phyloP scores from a whole-genome alignment of 805 yeast genomes.

The Yamadazyma akitaensis region DNA sequence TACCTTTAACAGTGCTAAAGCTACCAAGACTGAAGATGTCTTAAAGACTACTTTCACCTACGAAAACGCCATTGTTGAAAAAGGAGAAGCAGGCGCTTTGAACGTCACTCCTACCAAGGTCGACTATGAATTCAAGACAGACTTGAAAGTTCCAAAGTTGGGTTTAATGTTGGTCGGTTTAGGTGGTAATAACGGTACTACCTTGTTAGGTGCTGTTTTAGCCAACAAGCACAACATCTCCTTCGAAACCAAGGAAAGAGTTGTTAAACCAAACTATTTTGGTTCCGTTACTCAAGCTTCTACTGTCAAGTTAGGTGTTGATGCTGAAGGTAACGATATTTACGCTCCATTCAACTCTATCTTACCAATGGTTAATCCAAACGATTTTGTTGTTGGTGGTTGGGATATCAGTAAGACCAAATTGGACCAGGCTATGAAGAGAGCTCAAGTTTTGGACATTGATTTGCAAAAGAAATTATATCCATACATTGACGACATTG shows the following conservation, averaged over 20 bases:
- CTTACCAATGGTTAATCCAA: conserved; percentile 86
- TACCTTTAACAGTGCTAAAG: conserved; percentile 54
- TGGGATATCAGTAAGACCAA: conserved; percentile 86
- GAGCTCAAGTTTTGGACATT: conserved; percentile 83
- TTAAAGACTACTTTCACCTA: conserved; percentile 63
- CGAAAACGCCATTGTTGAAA: conserved; percentile 71
- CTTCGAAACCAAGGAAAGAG: conserved; percentile 82
- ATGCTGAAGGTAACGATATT: conserved; percentile 73
- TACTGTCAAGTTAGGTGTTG: conserved; percentile 86
- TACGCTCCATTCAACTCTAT: conserved; percentile 89
- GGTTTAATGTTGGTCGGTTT: conserved; percentile 91
- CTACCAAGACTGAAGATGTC: conserved; percentile 47
- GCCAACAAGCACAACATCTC: conserved; percentile 79
- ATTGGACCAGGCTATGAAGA: conserved; percentile 73
- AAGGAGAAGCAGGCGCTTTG: conserved; percentile 48
- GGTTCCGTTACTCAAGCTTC: conserved; percentile 95
- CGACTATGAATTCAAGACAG: conserved; percentile 84
- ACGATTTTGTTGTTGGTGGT: conserved; percentile 85
- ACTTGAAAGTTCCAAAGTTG: conserved; percentile 74
- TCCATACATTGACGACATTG: conserved; percentile 55
- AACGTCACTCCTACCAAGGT: conserved; percentile 66
- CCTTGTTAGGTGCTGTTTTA: conserved; percentile 77
- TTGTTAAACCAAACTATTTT: conserved; percentile 71
- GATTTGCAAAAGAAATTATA: conserved; percentile 76
- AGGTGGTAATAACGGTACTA: conserved; percentile 96